Evolutionary conservation across 768 basidiomycete genomes (phyloP), one percentile per base, ranked within the genome.

Genomic region (Mycena galericulata): DNA sequence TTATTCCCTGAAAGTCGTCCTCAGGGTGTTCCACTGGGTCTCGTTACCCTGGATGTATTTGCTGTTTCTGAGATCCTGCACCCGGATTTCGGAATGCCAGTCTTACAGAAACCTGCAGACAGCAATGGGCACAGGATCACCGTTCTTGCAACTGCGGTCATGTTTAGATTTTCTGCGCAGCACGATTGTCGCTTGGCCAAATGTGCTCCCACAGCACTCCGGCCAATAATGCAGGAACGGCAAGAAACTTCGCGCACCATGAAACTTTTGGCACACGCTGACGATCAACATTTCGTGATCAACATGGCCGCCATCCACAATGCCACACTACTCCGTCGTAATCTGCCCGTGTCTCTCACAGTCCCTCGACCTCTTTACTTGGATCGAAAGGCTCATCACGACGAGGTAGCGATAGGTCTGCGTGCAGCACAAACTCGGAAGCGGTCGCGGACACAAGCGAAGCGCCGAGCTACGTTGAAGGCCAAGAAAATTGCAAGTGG

Each of bases 231-330:
- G 3, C 72, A 74, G 34, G 72, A 75, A 34, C 46, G 70, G 1
- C 41, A 62, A 30, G 67, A 68, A 18, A 74, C 72, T 6, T 29
- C 27, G 3, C 59, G n/a, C 1, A 29, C 22, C 5, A 58, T 34
- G 1, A 18, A 11, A 1, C 43, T 58, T 14, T 27, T 74, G 1
- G 17, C 34, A 10, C 74, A 74, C 38, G 30, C 10, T 3, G 60
- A 71, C 46, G 58, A 71, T n/a, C 45, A 62, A 22, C 54, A 64
- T 14, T 75, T 73, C 49, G 24, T 73, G 9, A 26, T 75, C 56
- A 75, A 75, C 49, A 58, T 68, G 59, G 64, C 53, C 2, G 61
- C 14, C 2, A 36, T 62, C 17, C 61, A 62, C 26, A 62, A 63
- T 36, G 47, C 36, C 1, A 62, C 36, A 12, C 10, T 51, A 10